Evolutionary conservation across 129 eudicot species (phyloP).

Genomic region (Ambrosia artemisiifolia): DNA sequence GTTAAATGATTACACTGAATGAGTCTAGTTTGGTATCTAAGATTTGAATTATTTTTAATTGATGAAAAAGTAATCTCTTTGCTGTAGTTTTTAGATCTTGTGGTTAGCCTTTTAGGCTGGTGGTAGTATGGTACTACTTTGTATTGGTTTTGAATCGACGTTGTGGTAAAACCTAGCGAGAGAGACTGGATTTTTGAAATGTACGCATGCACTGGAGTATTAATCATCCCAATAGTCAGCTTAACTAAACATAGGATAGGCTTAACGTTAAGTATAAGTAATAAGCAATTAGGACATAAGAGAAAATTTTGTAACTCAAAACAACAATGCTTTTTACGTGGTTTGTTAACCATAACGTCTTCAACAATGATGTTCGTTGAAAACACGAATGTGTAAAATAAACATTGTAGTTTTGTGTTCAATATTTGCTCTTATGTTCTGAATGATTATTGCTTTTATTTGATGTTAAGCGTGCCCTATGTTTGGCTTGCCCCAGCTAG

Average conservation of each 20-base stretch:
- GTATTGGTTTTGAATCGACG: background rate
- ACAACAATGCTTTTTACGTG: too few relatives aligned
- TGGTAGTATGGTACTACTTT: slow-evolving; percentile 1
- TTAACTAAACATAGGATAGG: too few relatives aligned
- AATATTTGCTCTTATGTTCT: background rate
- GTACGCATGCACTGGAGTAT: too few relatives aligned
- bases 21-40: background rate
- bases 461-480: background rate
- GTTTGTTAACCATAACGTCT: too few relatives aligned
- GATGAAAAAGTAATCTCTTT: background rate
- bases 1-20: background rate
- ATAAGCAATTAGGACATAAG: too few relatives aligned
- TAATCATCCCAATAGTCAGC: too few relatives aligned
- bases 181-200: too few relatives aligned
- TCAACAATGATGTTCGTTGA: too few relatives aligned
- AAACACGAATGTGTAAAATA: background rate
- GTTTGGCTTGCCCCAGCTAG: background rate
- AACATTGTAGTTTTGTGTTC: background rate
- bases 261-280: too few relatives aligned
- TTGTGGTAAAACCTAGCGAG: too few relatives aligned
- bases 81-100: background rate
- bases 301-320: too few relatives aligned
- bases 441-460: background rate
- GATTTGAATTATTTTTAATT: too few relatives aligned
- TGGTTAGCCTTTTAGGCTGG: background rate